Evolutionary conservation across 1,284 basidiomycete genomes (phyloP).

Genomic region (Ustilago sp.): DNA sequence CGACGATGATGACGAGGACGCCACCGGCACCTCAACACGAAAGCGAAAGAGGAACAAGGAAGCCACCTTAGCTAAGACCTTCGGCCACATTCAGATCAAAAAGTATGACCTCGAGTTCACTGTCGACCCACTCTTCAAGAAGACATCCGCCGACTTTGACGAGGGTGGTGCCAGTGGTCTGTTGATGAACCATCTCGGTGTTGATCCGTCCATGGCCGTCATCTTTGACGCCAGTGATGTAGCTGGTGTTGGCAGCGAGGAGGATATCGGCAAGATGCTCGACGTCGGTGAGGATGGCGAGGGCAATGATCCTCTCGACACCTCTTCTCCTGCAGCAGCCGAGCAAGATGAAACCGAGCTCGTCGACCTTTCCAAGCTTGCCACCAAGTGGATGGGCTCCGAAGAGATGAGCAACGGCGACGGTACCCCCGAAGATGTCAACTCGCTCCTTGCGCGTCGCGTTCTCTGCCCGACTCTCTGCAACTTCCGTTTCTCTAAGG

Average conservation of each 20-base stretch:
- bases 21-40: constrained; percentile 76
- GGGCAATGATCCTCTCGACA: constrained; percentile 15
- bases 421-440: constrained; percentile 21
- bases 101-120: constrained; percentile 80
- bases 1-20: constrained; percentile 71
- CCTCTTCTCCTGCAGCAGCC: constrained; percentile 21
- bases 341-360: constrained; percentile 26
- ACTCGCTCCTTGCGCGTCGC: constrained; percentile 49
- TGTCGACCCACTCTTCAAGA: constrained; percentile 95
- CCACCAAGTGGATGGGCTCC: constrained; percentile 51
- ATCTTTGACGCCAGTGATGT: constrained; percentile 97
- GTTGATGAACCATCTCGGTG: constrained; percentile 73
- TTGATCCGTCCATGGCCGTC: constrained; percentile 85
- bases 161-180: constrained; percentile 93
- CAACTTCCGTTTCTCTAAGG: constrained; percentile 60
- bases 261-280: constrained; percentile 62
- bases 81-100: constrained; percentile 84
- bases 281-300: constrained; percentile 37
- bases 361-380: constrained; percentile 56
- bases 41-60: constrained; percentile 66
- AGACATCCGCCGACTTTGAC: constrained; percentile 98
- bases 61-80: constrained; percentile 66
- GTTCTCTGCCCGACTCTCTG: constrained; percentile 59
- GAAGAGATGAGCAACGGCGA: constrained; percentile 24
- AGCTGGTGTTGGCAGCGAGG: constrained; percentile 80